phyloP scores from a whole-genome alignment of 164 flowering plant species.

The Akebia trifoliata region DNA sequence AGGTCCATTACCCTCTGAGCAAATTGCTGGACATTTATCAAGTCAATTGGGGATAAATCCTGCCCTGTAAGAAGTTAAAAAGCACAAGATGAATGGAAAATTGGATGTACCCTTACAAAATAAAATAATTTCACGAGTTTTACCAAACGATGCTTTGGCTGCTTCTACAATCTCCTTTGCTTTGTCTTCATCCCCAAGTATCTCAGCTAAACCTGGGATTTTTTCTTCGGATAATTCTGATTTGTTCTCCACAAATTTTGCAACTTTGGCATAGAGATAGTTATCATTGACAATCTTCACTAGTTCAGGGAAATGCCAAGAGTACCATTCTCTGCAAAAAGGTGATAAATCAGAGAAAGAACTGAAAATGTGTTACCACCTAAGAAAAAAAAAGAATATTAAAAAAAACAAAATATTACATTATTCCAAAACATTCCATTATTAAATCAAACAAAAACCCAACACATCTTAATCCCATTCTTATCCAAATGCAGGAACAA shows the following conservation, averaged over 20 bases:
- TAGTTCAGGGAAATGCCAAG: slow-evolving; percentile 96
- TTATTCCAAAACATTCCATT: too few species aligned
- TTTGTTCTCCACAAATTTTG: slow-evolving; percentile 71
- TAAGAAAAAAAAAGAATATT: background rate
- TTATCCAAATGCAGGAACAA: too few species aligned
- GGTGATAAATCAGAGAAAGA: background rate
- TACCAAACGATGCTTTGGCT: slow-evolving; percentile 97
- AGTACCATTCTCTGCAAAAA: slow-evolving; percentile 83
- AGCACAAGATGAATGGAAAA: slow-evolving; percentile 5
- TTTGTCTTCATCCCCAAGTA: slow-evolving; percentile 94
- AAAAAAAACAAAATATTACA: background rate
- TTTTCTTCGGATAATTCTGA: slow-evolving; percentile 68
- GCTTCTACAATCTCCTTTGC: slow-evolving; percentile 94
- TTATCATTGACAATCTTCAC: slow-evolving; percentile 94
- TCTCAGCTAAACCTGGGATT: slow-evolving; percentile 62
- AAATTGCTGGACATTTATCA: slow-evolving; percentile 85
- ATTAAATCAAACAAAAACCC: too few species aligned
- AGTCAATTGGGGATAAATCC: slow-evolving; percentile 82
- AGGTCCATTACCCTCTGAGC: slow-evolving; percentile 95
- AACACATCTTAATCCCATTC: too few species aligned
- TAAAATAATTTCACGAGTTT: background rate
- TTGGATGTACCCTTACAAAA: background rate
- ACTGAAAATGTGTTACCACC: background rate
- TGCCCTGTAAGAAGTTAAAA: slow-evolving; percentile 56
- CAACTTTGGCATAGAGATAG: slow-evolving; percentile 82